Evolutionary conservation across 306 rosid species (phyloP).

Genomic region (Acacia crassicarpa): DNA sequence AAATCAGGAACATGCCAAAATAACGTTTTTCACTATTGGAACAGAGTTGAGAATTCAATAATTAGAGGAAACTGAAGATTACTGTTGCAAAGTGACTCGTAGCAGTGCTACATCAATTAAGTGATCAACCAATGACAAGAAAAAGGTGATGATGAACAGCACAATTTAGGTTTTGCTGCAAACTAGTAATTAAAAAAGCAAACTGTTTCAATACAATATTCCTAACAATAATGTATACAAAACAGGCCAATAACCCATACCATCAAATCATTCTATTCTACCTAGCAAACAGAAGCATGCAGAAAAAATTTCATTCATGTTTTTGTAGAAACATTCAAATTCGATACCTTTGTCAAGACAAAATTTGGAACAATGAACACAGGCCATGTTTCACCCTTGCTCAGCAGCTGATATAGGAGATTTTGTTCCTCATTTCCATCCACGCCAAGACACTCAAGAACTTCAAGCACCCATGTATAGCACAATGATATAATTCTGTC

Average conservation of each 20-base stretch:
- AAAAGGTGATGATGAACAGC: neutral
- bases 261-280: neutral
- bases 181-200: neutral
- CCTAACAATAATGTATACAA: conserved; percentile 19
- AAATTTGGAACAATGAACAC: conserved; percentile 57
- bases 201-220: neutral
- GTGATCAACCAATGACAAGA: neutral
- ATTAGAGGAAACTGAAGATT: neutral
- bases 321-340: conserved; percentile 22
- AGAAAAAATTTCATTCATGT: conserved; percentile 10
- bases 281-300: conserved; percentile 3
- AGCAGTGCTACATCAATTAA: neutral
- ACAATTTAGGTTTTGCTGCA: neutral
- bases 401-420: conserved; percentile 64
- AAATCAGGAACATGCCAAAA: neutral
- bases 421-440: conserved; percentile 64
- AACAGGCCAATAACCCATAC: conserved; percentile 18
- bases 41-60: neutral
- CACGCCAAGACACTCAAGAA: conserved; percentile 55
- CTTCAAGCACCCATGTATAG: conserved; percentile 79
- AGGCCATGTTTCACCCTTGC: conserved; percentile 71
- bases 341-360: conserved; percentile 44
- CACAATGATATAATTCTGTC: conserved; percentile 55
- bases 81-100: neutral
- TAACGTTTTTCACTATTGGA: neutral